Evolutionary conservation across 371 early-diverging fungal genomes (phyloP), one percentile per base, ranked within the genome.

Genomic region (Rhizopus microsporus): DNA sequence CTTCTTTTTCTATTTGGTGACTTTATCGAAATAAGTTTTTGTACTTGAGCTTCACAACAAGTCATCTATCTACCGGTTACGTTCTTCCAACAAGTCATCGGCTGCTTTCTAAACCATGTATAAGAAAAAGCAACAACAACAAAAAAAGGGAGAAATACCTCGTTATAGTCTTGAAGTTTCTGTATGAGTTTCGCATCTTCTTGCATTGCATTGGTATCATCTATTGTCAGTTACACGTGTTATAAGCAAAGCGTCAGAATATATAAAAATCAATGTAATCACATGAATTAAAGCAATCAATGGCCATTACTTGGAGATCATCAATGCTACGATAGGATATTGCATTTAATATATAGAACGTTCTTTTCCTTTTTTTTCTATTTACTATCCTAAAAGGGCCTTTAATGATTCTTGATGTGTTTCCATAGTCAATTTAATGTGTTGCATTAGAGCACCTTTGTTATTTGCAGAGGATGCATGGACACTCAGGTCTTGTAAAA

Each of bases 1-100:
- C 46, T 46, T 46, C 46, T 29, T 12, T 46, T 46, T 46, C 46
- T 8, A 46, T 46, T 46, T 29, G 46, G 23, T 46, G 5, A 29
- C 46, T 46, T 23, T 23, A 23, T 23, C 23, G 23, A 46, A 23
- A 7, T 7, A 23, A 23, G 23, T 23, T 23, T 23, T 23, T 23
- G 23, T 8, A 23, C 9, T 23, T 46, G 7, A 6, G 43, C 5
- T 43, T 13, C 3, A 15, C 5, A 10, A n/a, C 15, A 43, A 29
- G 7, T 23, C 46, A 8, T n/a, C 16, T 7, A 23, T 23, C 23
- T 46, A 46, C 46, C 46, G 46, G 7, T 46, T 46, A 29, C 46
- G 5, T 23, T 46, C 46, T 23, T 46, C 29, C 29, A 46, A 23
- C 7, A 46, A 7, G 15, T 46, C 46, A 5, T 46, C 46, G 29